Evolutionary conservation across 257 asterid species (phyloP).

Genomic region (Mitragyna speciosa): DNA sequence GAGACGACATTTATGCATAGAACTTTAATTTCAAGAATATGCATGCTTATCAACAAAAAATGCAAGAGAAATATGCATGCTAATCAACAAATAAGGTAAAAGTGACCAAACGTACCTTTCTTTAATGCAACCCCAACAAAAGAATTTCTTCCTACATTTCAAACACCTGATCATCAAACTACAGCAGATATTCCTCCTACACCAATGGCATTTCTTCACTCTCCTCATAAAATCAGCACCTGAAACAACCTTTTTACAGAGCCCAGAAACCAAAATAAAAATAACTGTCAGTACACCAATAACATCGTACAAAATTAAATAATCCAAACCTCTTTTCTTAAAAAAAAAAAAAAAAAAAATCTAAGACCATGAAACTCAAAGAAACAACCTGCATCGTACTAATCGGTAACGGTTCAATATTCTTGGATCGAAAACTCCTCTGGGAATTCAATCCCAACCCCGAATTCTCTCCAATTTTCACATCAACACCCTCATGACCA

Average conservation of each 20-base stretch:
- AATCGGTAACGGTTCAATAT: slow-evolving; percentile 74
- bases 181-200: slow-evolving; percentile 51
- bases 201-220: slow-evolving; percentile 88
- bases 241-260: slow-evolving; percentile 62
- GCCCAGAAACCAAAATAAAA: slow-evolving; percentile 10
- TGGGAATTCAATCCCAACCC: slow-evolving; percentile 32
- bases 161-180: slow-evolving; percentile 70
- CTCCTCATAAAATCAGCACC: slow-evolving; percentile 54
- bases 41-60: background rate
- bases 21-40: background rate
- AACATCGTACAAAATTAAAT: background rate
- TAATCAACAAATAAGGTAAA: background rate
- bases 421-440: slow-evolving; percentile 82
- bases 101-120: slow-evolving; percentile 51
- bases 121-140: slow-evolving; percentile 70
- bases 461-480: slow-evolving; percentile 49
- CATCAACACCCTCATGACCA: slow-evolving; percentile 38
- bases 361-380: background rate
- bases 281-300: background rate
- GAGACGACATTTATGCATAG: background rate
- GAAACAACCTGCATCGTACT: slow-evolving; percentile 75
- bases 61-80: background rate
- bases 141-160: slow-evolving; percentile 77
- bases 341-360: slow-evolving; percentile 15
- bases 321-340: too few species aligned